Conservation (phyloP, 2,329 filamentous ascomycete species). For the Exophiala phaeomuriformis region DNA sequence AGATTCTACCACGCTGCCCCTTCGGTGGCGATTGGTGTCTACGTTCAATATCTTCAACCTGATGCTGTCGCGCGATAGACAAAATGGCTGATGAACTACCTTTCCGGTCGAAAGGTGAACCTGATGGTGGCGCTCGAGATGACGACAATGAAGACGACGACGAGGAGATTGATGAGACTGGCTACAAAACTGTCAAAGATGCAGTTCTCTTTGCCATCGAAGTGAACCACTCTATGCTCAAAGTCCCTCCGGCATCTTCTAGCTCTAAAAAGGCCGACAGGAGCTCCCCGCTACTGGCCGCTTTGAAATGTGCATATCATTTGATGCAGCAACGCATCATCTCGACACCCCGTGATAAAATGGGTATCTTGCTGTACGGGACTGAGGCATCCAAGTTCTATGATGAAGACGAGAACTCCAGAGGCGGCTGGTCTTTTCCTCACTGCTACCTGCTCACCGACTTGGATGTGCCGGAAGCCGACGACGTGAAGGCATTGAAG, state of each 20-base stretch:
- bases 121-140: conserved; percentile 31
- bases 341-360: conserved; percentile 92
- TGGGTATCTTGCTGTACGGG: conserved; percentile 86
- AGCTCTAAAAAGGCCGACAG: conserved; percentile 65
- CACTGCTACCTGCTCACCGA: conserved; percentile 90
- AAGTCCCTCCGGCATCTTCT: conserved; percentile 53
- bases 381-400: conserved; percentile 78
- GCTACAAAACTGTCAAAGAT: conserved; percentile 89
- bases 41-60: background rate
- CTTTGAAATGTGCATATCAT: conserved; percentile 86
- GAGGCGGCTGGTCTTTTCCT: conserved; percentile 62
- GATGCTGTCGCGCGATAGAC: background rate
- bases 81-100: conserved; percentile 24
- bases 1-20: no score
- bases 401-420: conserved; percentile 53
- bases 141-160: conserved; percentile 41
- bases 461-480: conserved; percentile 76
- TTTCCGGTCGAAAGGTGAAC: conserved; percentile 32
- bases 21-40: no score
- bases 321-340: conserved; percentile 99
- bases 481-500: conserved; percentile 75
- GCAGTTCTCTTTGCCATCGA: conserved; percentile 97
- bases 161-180: conserved; percentile 44
- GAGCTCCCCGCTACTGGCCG: conserved; percentile 72
- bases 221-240: conserved; percentile 80